phyloP scores from a whole-genome alignment of 2,329 filamentous ascomycete species.

The Raffaelea deltoideospora region DNA sequence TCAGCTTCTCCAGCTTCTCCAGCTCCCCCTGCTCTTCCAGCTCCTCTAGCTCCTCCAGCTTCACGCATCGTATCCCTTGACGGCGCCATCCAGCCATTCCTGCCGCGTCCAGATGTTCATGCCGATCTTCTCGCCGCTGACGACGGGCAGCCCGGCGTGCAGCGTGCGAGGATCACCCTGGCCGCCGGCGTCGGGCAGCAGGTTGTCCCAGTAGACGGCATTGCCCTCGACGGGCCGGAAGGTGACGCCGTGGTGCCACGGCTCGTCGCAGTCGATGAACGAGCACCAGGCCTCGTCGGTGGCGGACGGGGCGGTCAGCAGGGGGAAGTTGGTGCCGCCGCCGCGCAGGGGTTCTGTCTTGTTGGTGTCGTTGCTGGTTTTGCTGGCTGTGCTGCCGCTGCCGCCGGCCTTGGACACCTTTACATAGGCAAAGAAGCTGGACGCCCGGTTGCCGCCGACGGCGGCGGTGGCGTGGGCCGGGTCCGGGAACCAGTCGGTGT shows the following conservation, averaged over 20 bases:
- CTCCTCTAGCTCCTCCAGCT: constrained; percentile 10
- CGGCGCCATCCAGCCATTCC: constrained; percentile 20
- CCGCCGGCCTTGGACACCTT: constrained; percentile 20
- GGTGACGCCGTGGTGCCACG: constrained; percentile 29
- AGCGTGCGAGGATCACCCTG: constrained; percentile 26
- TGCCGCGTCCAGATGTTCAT: constrained; percentile 38
- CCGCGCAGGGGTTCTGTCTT: constrained; percentile 14
- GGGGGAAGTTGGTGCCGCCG: constrained; percentile 33
- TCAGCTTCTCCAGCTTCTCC: too few species aligned
- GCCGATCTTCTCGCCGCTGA: constrained; percentile 29
- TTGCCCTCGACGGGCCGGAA: constrained; percentile 31
- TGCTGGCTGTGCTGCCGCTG: not conserved
- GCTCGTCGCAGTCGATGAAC: constrained; percentile 32
- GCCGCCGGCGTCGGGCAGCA: constrained; percentile 22
- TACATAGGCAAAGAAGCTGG: constrained; percentile 33
- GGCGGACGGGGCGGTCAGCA: constrained; percentile 21
- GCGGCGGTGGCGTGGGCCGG: constrained; percentile 19
- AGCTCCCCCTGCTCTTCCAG: too few species aligned
- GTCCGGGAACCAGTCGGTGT: constrained; percentile 35
- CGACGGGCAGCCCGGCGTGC: constrained; percentile 31
- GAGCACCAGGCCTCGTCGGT: constrained; percentile 27
- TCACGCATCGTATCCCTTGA: constrained; percentile 17
- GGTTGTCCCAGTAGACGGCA: constrained; percentile 33
- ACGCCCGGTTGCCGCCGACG: constrained; percentile 27
- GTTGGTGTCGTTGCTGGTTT: not conserved